These are phyloP conservation scores for Podila epigama DNA, from an alignment of 192 early-diverging fungal species.

Conservation along the genomic window DNA sequence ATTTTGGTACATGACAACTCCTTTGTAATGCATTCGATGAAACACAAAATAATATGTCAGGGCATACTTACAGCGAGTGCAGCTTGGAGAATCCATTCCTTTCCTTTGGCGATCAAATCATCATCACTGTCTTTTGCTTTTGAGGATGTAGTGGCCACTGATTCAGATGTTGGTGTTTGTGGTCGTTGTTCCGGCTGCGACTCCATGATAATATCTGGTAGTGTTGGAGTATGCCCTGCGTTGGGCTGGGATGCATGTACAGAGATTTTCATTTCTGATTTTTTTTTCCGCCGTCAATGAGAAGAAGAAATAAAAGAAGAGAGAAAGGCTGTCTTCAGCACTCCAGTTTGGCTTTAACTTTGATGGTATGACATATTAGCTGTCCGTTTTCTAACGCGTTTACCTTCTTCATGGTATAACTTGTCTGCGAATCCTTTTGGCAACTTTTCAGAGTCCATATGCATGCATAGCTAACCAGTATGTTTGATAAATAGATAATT, in stretches of 20 bases:
- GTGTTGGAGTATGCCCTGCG: constrained; percentile 23
- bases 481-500: too few relatives aligned
- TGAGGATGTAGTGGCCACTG: background rate
- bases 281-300: background rate
- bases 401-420: constrained; percentile 54
- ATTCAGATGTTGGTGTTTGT: background rate
- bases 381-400: too few relatives aligned
- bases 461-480: constrained; percentile 25
- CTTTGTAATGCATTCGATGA: background rate
- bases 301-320: background rate
- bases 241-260: constrained; percentile 26
- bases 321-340: too few relatives aligned
- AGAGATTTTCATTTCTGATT: constrained; percentile 41
- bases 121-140: background rate
- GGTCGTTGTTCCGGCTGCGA: background rate
- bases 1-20: background rate
- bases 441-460: constrained; percentile 50
- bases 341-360: too few relatives aligned
- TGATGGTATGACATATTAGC: too few relatives aligned
- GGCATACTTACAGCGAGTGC: constrained; percentile 30
- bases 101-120: constrained; percentile 13
- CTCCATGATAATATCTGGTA: constrained; percentile 19
- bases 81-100: constrained; percentile 44
- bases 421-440: constrained; percentile 59
- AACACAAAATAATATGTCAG: background rate